Evolutionary conservation across 2,329 filamentous ascomycete genomes (phyloP), one percentile per base, ranked within the genome.

Genomic region (Reticulascus tulasneorum): DNA sequence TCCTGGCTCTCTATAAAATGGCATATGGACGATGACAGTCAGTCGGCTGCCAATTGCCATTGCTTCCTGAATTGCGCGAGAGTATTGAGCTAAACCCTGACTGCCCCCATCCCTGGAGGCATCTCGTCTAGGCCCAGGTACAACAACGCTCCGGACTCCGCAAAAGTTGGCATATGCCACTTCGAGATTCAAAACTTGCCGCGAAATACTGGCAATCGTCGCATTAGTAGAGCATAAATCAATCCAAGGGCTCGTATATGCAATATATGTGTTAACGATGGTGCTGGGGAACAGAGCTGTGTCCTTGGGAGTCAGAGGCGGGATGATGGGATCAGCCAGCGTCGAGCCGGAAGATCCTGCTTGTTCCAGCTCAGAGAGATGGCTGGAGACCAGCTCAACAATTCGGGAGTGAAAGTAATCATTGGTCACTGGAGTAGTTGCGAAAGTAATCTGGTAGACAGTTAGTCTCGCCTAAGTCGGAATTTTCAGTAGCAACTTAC

Each of bases 151-250:
- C 37, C 82, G 80, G 30, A 93, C 76, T 23, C 94, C 94, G 54
- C 89, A 96, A 63, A 97, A 98, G 45, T 88, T 90, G 46, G 94
- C 93, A 63, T 96, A 98, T 31, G 88, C 86, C 30, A 97, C 76
- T 58, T 98, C 93, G 24, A 95, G 73, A 56, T 89, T 89, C 45
- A 98, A 70, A 7, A 94, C 85, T 63, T 96, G 91, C 28, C 86
- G 80, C 23, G 91, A 96, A 40, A 97, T 75, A 57, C 86, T 86
- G 7, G 88, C 81, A 45, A 97, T 82, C 44, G 91, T 62, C 7
- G 89, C 86, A 58, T 96, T 84, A 2, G 80, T 66, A 3, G 90
- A 94, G 51, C 82, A 84, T 10, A 97, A 67, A 55, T 97, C 90
- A 47, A 95, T 91, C 91, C 91, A 97, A 6, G 87, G 77, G 59